Percentiles rank a stretch among this genome's conserved stretches.
Conservation (phyloP, 768 basidiomycete species). For the Lactarius evosmus region DNA sequence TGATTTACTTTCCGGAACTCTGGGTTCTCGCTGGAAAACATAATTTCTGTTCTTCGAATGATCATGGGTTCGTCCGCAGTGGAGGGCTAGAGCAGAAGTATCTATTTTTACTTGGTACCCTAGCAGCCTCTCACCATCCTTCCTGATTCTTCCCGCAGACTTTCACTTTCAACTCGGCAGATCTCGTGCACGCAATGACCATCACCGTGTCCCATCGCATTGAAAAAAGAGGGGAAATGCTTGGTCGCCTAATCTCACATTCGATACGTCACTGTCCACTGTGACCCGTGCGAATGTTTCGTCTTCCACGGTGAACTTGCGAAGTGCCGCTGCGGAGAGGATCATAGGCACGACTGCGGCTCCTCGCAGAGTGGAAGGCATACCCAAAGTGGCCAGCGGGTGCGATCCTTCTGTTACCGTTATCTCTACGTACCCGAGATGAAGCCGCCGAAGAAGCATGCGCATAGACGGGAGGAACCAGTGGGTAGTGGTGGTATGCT, state of each 20-base stretch:
- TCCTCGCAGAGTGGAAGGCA: background rate
- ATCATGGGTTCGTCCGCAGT: background rate
- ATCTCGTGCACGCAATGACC: background rate
- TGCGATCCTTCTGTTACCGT: too few species aligned
- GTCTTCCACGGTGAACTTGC: background rate
- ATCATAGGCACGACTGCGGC: background rate
- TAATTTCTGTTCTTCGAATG: background rate
- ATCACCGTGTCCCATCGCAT: background rate
- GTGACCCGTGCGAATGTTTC: background rate
- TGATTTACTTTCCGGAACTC: background rate
- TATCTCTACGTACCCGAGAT: background rate
- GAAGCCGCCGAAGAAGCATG: background rate
- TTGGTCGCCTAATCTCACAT: background rate
- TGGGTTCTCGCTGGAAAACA: background rate
- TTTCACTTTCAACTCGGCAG: background rate
- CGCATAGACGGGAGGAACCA: background rate
- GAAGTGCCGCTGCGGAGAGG: background rate
- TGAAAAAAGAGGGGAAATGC: background rate
- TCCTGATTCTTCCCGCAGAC: background rate
- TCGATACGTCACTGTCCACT: background rate
- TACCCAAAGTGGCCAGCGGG: too few species aligned
- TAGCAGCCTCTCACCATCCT: background rate
- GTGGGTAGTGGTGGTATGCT: too few species aligned
- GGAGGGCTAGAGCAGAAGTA: background rate
- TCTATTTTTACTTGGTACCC: background rate